phyloP scores from a whole-genome alignment of 2,329 filamentous ascomycete genomes.

The Whalleya microplaca region DNA sequence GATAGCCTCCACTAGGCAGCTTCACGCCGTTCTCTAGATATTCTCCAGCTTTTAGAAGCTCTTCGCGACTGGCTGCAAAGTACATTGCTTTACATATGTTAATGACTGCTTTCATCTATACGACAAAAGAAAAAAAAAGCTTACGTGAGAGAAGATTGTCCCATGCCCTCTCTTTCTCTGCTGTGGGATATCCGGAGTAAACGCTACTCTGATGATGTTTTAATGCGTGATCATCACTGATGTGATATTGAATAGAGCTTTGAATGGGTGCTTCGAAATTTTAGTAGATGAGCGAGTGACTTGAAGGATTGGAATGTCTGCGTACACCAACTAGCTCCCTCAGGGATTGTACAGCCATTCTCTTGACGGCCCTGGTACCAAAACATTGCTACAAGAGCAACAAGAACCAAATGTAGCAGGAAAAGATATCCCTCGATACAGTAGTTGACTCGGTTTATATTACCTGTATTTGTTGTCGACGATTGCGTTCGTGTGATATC shows the following conservation, averaged over 20 bases:
- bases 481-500: not conserved
- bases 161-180: not conserved
- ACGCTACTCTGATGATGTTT: not conserved
- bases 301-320: not conserved
- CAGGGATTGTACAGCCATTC: not conserved
- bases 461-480: not conserved
- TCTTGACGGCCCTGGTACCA: not conserved
- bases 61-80: not conserved
- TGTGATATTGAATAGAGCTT: not conserved
- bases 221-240: not conserved
- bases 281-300: not conserved
- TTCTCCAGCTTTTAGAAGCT: not conserved
- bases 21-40: not conserved
- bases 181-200: not conserved
- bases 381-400: not conserved
- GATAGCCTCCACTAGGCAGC: not conserved
- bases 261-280: not conserved
- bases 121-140: not conserved
- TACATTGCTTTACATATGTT: not conserved
- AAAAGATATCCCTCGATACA: not conserved
- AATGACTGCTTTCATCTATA: not conserved
- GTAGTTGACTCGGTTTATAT: not conserved
- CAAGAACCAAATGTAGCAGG: not conserved
- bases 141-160: not conserved
- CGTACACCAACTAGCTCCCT: not conserved